phyloP scores from a whole-genome alignment of 2,329 filamentous ascomycete species.

The Colletotrichum higginsianum region DNA sequence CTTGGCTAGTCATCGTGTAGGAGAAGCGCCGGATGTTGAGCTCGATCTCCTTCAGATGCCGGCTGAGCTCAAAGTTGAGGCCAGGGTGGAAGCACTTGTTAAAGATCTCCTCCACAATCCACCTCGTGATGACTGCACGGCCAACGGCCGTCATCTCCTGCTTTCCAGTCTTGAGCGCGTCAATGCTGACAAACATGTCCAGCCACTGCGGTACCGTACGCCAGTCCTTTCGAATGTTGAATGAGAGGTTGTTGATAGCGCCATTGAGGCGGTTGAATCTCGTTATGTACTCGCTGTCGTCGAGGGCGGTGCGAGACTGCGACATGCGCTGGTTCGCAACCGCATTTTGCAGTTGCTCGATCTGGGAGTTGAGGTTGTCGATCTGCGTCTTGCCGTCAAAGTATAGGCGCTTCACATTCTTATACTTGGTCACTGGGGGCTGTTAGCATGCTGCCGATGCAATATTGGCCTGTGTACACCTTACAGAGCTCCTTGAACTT shows the following conservation, averaged over 20 bases:
- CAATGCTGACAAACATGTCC: constrained; percentile 83
- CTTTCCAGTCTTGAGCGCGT: constrained; percentile 88
- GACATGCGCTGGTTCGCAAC: constrained; percentile 96
- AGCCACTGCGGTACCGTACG: constrained; percentile 85
- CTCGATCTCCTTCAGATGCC: constrained; percentile 87
- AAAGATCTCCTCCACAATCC: constrained; percentile 93
- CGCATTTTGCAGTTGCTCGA: constrained; percentile 97
- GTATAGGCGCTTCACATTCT: constrained; percentile 97
- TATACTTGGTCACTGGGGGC: constrained; percentile 87
- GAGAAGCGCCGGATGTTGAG: constrained; percentile 86
- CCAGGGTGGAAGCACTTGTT: constrained; percentile 93
- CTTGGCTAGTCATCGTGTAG: constrained; percentile 80
- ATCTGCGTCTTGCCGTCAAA: constrained; percentile 96
- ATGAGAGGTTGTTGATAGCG: constrained; percentile 93
- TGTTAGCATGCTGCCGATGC: constrained; percentile 51
- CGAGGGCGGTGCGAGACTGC: constrained; percentile 92
- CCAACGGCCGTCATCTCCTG: constrained; percentile 99
- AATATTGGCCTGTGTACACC: constrained; percentile 44
- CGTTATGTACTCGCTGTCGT: constrained; percentile 93
- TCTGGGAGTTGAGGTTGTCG: constrained; percentile 87
- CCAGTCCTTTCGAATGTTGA: constrained; percentile 98
- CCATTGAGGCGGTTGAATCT: constrained; percentile 93
- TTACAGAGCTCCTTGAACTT: constrained; percentile 73
- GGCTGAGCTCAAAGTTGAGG: constrained; percentile 82
- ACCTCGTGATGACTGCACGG: constrained; percentile 88